phyloP scores from a whole-genome alignment of 495 filamentous ascomycete species.

The Penicillium paxilli region DNA sequence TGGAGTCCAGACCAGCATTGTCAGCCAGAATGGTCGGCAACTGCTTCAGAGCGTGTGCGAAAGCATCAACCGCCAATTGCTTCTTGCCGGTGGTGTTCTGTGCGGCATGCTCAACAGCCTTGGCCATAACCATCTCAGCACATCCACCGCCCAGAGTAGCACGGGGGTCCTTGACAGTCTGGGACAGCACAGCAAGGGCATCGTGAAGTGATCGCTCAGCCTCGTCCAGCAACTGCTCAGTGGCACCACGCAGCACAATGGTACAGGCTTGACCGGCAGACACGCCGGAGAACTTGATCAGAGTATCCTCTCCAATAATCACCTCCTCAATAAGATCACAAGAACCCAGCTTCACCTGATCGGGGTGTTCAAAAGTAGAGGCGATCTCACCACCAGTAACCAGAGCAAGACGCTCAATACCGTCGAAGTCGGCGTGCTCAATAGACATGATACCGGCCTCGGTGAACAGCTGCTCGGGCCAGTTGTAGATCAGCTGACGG shows the following conservation, averaged over 20 bases:
- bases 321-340: constrained; percentile 97
- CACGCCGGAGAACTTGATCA: constrained; percentile 97
- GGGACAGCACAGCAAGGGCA: constrained; percentile 92
- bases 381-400: constrained; percentile 97
- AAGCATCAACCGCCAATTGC: constrained; percentile 87
- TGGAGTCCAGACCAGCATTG: constrained; percentile 94
- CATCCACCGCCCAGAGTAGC: constrained; percentile 95
- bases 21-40: constrained; percentile 96
- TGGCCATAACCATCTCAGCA: constrained; percentile 98
- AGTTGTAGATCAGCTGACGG: constrained; percentile 98
- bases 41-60: constrained; percentile 85
- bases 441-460: constrained; percentile 98
- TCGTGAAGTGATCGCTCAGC: constrained; percentile 95
- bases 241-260: constrained; percentile 93
- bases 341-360: constrained; percentile 91
- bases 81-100: constrained; percentile 96
- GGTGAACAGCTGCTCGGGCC: constrained; percentile 97
- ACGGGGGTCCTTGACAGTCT: constrained; percentile 92
- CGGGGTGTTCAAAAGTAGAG: constrained; percentile 96
- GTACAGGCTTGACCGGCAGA: constrained; percentile 94
- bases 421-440: constrained; percentile 98
- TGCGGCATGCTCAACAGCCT: constrained; percentile 91
- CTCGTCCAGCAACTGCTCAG: constrained; percentile 94
- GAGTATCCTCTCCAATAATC: constrained; percentile 93
- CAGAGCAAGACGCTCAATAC: constrained; percentile 90